A percentile compares a stretch with the other conserved stretches of the same genome.
phyloP scores from a whole-genome alignment of 1,139 yeast genomes.

The Hyphopichia burtonii region DNA sequence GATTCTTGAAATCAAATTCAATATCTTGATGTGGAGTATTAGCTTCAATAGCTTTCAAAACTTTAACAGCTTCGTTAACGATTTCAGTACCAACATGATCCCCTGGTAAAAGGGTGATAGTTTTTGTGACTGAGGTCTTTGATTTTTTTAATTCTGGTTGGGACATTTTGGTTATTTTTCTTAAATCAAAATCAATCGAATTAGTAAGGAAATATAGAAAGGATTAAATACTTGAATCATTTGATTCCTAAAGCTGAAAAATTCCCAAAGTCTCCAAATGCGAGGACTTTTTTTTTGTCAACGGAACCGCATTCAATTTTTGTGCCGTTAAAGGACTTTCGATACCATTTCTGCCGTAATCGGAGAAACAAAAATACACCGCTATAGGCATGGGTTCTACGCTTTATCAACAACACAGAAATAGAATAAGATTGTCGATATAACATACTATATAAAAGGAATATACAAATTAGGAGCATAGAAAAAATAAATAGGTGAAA shows the following conservation, averaged over 20 bases:
- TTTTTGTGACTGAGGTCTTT: constrained; percentile 41
- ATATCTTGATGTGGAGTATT: constrained; percentile 54
- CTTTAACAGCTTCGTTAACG: constrained; percentile 87
- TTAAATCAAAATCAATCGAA: neutral
- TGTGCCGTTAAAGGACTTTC: too few species aligned
- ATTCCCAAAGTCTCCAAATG: neutral
- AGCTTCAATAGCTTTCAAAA: constrained; percentile 71
- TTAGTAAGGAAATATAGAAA: too few species aligned
- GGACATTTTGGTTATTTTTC: constrained; percentile 7
- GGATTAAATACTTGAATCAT: neutral
- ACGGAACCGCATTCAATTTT: neutral
- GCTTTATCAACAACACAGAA: too few species aligned
- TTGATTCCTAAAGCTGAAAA: neutral
- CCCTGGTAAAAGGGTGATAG: constrained; percentile 86
- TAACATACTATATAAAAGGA: too few species aligned
- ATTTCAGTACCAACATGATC: constrained; percentile 96
- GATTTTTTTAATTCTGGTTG: constrained; percentile 11
- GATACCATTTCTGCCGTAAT: too few species aligned
- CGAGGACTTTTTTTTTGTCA: neutral
- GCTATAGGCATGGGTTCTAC: too few species aligned
- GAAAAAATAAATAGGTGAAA: neutral
- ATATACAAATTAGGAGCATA: too few species aligned
- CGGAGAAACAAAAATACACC: too few species aligned
- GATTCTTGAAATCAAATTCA: constrained; percentile 74
- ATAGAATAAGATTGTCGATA: too few species aligned